Evolutionary conservation across 495 filamentous ascomycete genomes (phyloP).

Genomic region (Aspergillus panamensis): DNA sequence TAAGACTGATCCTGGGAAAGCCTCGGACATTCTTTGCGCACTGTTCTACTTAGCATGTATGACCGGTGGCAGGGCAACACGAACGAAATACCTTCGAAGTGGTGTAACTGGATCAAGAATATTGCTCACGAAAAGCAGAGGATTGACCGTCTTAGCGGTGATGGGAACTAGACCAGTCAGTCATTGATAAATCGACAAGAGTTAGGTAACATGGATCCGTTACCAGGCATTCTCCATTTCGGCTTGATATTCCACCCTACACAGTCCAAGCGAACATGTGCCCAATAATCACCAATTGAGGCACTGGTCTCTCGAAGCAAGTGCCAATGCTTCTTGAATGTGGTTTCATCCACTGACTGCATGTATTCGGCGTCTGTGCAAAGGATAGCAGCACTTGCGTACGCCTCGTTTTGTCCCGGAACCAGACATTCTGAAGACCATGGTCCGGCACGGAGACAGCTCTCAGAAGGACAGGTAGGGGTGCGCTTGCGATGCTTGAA

Average conservation of each 20-base stretch:
- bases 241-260: conserved; percentile 54
- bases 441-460: conserved; percentile 33
- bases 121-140: conserved; percentile 59
- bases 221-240: conserved; percentile 53
- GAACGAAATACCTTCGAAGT: conserved; percentile 32
- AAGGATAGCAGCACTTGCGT: conserved; percentile 53
- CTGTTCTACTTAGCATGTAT: conserved; percentile 22
- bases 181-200: neutral
- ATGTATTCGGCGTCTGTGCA: conserved; percentile 58
- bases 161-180: conserved; percentile 28
- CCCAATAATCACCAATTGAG: conserved; percentile 56
- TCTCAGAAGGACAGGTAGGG: conserved; percentile 38
- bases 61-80: neutral
- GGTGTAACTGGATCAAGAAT: conserved; percentile 60
- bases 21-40: conserved; percentile 48
- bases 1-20: conserved; percentile 51
- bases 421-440: conserved; percentile 43
- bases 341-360: conserved; percentile 32
- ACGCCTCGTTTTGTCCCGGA: conserved; percentile 35
- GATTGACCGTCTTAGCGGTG: conserved; percentile 46
- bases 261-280: conserved; percentile 53
- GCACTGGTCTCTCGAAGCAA: conserved; percentile 45
- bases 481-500: conserved; percentile 38
- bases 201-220: neutral
- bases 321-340: conserved; percentile 47